Conservation (phyloP, 768 basidiomycete genomes). For the Chalciporus pseudorubinellus region DNA sequence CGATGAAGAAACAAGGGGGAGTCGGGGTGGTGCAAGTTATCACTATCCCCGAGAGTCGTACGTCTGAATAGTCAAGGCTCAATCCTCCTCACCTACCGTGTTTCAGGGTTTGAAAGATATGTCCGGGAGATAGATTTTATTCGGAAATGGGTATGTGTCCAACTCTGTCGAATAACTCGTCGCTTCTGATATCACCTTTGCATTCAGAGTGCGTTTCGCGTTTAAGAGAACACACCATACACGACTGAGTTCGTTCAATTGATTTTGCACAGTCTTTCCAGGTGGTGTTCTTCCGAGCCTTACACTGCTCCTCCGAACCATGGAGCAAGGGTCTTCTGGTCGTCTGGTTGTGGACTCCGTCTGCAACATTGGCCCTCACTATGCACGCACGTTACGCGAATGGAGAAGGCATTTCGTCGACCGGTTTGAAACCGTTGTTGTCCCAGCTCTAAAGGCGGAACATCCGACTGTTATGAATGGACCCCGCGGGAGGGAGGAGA, state of each 20-base stretch:
- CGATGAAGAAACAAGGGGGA: constrained; percentile 57
- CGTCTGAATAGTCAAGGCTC: constrained; percentile 29
- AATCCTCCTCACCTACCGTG: background rate
- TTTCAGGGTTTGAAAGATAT: constrained; percentile 52
- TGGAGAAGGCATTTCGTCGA: constrained; percentile 64
- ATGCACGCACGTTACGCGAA: constrained; percentile 76
- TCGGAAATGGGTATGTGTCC: constrained; percentile 65
- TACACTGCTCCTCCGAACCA: constrained; percentile 51
- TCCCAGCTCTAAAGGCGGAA: constrained; percentile 56
- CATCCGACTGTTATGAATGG: constrained; percentile 56
- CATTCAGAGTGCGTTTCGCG: constrained; percentile 3
- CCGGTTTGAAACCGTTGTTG: constrained; percentile 56
- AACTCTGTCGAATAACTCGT: background rate
- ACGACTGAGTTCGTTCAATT: background rate
- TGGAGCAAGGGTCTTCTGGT: constrained; percentile 49
- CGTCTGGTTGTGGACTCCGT: constrained; percentile 63
- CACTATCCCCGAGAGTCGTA: constrained; percentile 70
- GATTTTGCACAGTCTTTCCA: constrained; percentile 52
- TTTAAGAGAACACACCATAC: background rate
- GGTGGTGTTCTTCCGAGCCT: constrained; percentile 69
- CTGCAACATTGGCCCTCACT: constrained; percentile 72
- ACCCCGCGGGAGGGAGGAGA: constrained; percentile 45
- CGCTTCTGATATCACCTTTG: background rate
- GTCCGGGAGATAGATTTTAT: constrained; percentile 69
- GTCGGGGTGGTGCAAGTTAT: constrained; percentile 74